Evolutionary conservation across 345 rosid genomes (phyloP).

Genomic region (Citrus sp.): DNA sequence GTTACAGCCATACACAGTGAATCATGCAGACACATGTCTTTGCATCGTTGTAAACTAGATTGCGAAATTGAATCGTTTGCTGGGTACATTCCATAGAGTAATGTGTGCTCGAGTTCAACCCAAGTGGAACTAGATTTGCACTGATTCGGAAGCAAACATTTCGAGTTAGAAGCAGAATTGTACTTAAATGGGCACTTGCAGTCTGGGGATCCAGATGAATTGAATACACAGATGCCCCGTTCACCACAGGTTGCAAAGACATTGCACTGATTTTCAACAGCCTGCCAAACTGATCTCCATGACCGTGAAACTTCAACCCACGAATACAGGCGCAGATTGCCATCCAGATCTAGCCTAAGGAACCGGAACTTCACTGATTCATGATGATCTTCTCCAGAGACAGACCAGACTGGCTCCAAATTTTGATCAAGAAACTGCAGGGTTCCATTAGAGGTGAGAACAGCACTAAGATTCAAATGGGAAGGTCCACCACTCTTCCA

Average conservation of each 20-base stretch:
- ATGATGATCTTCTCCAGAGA: slow-evolving; percentile 65
- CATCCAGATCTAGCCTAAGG: slow-evolving; percentile 70
- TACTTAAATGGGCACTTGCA: slow-evolving; percentile 55
- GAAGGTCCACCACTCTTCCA: slow-evolving; percentile 51
- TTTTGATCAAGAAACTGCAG: slow-evolving; percentile 43
- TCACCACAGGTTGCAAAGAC: slow-evolving; percentile 80
- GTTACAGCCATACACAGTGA: slow-evolving; percentile 60
- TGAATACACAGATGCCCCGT: slow-evolving; percentile 57
- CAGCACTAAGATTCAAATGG: slow-evolving; percentile 43
- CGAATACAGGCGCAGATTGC: slow-evolving; percentile 78
- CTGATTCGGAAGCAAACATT: slow-evolving; percentile 50
- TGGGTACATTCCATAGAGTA: slow-evolving; percentile 64
- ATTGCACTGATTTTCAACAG: slow-evolving; percentile 77
- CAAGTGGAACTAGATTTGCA: slow-evolving; percentile 41
- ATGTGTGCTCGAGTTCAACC: slow-evolving; percentile 46
- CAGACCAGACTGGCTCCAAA: slow-evolving; percentile 50
- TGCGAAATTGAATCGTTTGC: slow-evolving; percentile 40
- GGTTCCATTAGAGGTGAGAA: slow-evolving; percentile 58
- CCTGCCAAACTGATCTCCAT: slow-evolving; percentile 89
- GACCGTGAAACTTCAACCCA: slow-evolving; percentile 42
- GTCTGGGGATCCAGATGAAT: slow-evolving; percentile 41
- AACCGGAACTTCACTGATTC: slow-evolving; percentile 60
- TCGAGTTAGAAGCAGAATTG: slow-evolving; percentile 23
- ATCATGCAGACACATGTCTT: slow-evolving; percentile 41
- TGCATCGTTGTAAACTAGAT: slow-evolving; percentile 51